Conservation (phyloP, 495 filamentous ascomycete species). For the Diplogelasinospora grovesii region DNA sequence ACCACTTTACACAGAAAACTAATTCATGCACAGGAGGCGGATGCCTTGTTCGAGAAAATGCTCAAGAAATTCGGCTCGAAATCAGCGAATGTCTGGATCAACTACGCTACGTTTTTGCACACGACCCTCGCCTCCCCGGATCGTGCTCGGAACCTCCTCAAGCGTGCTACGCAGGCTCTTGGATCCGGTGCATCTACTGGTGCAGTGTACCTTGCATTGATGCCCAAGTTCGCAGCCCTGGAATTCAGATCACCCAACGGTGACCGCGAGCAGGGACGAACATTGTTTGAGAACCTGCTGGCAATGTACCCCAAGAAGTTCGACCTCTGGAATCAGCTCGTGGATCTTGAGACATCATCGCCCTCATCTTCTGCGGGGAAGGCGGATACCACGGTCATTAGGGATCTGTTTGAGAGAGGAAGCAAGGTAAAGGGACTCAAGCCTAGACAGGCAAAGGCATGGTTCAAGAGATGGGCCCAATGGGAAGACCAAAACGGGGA, state of each 20-base stretch:
- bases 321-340: slow-evolving; percentile 85
- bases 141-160: slow-evolving; percentile 71
- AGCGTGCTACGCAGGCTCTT: slow-evolving; percentile 80
- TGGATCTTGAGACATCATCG: slow-evolving; percentile 77
- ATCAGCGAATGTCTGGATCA: slow-evolving; percentile 75
- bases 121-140: slow-evolving; percentile 58
- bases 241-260: slow-evolving; percentile 83
- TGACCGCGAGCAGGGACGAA: slow-evolving; percentile 85
- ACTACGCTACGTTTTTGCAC: slow-evolving; percentile 91
- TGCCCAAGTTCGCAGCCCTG: slow-evolving; percentile 79
- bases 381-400: slow-evolving; percentile 51
- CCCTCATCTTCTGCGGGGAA: too few species aligned
- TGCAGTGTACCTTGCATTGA: slow-evolving; percentile 68
- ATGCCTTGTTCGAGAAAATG: slow-evolving; percentile 76
- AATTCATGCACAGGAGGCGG: slow-evolving; percentile 62
- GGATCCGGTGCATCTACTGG: slow-evolving; percentile 41
- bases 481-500: slow-evolving; percentile 73
- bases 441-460: slow-evolving; percentile 64
- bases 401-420: slow-evolving; percentile 77
- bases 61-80: slow-evolving; percentile 81
- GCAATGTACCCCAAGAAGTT: slow-evolving; percentile 78
- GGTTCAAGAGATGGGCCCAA: slow-evolving; percentile 77
- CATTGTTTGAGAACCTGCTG: slow-evolving; percentile 85
- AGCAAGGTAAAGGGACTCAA: slow-evolving; percentile 61
- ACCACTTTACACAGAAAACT: slow-evolving; percentile 5